A percentile compares a stretch with the other conserved stretches of the same genome.
Evolutionary conservation across 139 green algal species (phyloP).

Genomic region (Tetradesmus lagerheimii): DNA sequence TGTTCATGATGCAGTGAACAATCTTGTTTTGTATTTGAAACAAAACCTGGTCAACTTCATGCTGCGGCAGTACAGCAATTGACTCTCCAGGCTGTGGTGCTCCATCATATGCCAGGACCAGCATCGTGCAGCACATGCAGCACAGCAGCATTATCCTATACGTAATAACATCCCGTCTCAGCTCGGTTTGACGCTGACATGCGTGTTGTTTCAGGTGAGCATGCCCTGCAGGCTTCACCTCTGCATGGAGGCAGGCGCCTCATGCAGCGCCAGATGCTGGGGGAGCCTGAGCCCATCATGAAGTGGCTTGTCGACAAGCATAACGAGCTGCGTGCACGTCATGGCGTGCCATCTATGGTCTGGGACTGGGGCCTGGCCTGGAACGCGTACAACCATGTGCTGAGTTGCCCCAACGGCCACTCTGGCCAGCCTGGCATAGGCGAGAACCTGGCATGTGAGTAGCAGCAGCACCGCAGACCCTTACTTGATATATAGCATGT

Average conservation of each 20-base stretch:
- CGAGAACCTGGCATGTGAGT: slow-evolving; percentile 41
- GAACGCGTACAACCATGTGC: slow-evolving; percentile 30
- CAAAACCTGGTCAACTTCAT: not conserved
- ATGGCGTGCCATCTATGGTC: slow-evolving; percentile 1
- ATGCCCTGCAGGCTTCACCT: not conserved
- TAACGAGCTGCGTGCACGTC: slow-evolving; percentile 32
- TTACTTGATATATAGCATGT: no score
- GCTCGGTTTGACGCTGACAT: not conserved
- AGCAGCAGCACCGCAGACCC: not conserved
- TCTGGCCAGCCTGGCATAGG: slow-evolving; percentile 21
- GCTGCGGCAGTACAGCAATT: not conserved
- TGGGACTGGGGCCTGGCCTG: slow-evolving; percentile 47
- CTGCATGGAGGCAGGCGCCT: not conserved
- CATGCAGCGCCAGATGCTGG: not conserved
- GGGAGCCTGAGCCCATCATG: slow-evolving; percentile 35
- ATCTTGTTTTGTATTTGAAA: not conserved
- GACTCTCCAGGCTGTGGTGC: not conserved
- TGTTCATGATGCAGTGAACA: not conserved
- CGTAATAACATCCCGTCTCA: no score
- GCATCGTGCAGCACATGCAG: not conserved
- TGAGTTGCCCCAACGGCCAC: slow-evolving; percentile 43
- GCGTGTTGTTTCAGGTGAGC: not conserved
- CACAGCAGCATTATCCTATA: not conserved
- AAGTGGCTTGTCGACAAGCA: slow-evolving; percentile 40
- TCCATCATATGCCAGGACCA: not conserved